Conservation (phyloP, 345 rosid genomes). For the Zanthoxylum bungeanum region DNA sequence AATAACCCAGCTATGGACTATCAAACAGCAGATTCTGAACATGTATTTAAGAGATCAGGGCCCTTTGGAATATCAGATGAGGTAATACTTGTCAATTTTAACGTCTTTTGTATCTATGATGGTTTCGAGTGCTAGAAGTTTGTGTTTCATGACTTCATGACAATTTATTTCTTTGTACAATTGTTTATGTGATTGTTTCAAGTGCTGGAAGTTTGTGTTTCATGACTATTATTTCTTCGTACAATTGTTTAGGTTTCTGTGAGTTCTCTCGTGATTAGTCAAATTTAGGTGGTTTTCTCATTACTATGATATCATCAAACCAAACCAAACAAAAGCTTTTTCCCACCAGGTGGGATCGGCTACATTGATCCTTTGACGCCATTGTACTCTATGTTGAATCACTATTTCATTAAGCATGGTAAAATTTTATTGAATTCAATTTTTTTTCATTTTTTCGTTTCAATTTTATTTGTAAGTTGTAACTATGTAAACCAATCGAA, state of each 20-base stretch:
- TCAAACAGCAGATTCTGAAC: slow-evolving; percentile 81
- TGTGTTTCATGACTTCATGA: slow-evolving; percentile 4
- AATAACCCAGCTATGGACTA: slow-evolving; percentile 59
- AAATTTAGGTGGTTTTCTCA: not conserved
- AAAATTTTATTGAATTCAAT: too few relatives aligned
- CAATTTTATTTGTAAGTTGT: too few relatives aligned
- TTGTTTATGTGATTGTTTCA: too few relatives aligned
- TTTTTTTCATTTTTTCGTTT: too few relatives aligned
- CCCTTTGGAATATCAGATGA: slow-evolving; percentile 73
- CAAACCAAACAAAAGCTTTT: too few relatives aligned
- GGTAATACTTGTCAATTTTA: slow-evolving; percentile 31
- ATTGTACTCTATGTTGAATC: too few relatives aligned
- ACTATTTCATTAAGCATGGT: too few relatives aligned
- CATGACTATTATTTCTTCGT: not conserved
- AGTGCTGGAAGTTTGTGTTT: not conserved
- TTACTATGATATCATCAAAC: too few relatives aligned
- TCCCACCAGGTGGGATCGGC: too few relatives aligned
- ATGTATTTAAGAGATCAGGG: slow-evolving; percentile 64
- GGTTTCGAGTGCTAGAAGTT: not conserved
- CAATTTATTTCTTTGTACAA: too few relatives aligned
- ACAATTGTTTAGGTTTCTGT: not conserved
- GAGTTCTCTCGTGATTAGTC: not conserved
- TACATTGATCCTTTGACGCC: too few relatives aligned
- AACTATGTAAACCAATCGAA: too few relatives aligned
- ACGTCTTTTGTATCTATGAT: not conserved